Evolutionary conservation across 1,284 basidiomycete species (phyloP), one percentile per base, ranked within the genome.

Genomic region (Tilletiopsis washingtonensis): DNA sequence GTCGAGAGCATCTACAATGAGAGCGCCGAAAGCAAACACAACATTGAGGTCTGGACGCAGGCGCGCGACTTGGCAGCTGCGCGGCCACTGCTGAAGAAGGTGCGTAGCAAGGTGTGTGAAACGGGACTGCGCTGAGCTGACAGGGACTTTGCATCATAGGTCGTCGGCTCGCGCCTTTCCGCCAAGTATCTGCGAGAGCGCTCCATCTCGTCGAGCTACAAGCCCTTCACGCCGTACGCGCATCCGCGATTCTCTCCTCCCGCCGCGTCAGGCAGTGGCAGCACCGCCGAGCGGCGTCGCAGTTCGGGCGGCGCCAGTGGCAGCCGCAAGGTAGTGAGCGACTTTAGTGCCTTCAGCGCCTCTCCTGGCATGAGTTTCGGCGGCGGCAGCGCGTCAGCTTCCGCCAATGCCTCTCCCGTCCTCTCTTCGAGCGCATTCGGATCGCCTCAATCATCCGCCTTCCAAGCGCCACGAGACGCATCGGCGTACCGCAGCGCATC

Each of bases 1-100:
- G 86, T 99, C 54, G 91, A 97, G 71, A 91, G 88, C 67, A 97
- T 99, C 65, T 97, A 77, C 52, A 61, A 64, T 7, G 69, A 73
- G 40, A 66, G 65, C 24, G 64, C 85, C 38, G 89, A 93, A 73
- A 84, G 89, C 7, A 79, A 80, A 57, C 87, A 93, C 75, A 99
- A 99, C 69, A 88, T 97, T 14, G 76, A 82, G 29, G 83, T 89
- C 1, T 97, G 93, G 79, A 83, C 81, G 67, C 80, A 83, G 47
- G 83, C 91, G 1, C 76, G 81, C 1, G 81, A 81, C 38, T 75
- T 98, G 47, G 75, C 79, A 0, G 83, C 88, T 24, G 93, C 90
- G 2, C 80, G 84, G 47, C 84, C 86, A 1, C 76, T 83, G 47
- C 79, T 98, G 53, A 84, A 86, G 75, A 83, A 84, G 75, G 91